phyloP scores from a whole-genome alignment of 148 eudicot species.

The Cornus suecica region DNA sequence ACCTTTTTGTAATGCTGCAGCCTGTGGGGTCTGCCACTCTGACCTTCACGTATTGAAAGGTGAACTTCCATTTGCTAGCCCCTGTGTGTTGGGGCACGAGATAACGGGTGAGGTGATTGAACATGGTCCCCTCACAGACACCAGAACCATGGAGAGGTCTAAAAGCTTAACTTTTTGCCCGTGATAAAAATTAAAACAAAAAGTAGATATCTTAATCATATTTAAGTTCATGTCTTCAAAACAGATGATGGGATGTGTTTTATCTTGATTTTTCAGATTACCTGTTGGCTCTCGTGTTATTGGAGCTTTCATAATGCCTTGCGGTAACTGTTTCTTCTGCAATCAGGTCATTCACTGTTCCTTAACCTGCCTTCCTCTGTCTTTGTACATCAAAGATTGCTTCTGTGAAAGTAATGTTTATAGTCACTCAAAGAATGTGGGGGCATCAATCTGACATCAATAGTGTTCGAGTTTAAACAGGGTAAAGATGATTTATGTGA shows the following conservation, averaged over 20 bases:
- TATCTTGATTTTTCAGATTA: constrained; percentile 47
- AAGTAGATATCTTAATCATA: constrained; percentile 1
- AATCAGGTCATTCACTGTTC: constrained; percentile 49
- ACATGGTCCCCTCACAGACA: constrained; percentile 84
- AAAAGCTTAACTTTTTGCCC: not conserved
- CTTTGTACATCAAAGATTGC: not conserved
- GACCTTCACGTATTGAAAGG: constrained; percentile 98
- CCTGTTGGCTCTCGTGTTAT: constrained; percentile 90
- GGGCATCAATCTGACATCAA: not conserved
- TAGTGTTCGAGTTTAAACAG: constrained; percentile 35
- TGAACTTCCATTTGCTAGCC: constrained; percentile 90
- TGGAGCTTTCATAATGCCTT: constrained; percentile 99
- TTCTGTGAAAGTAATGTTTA: not conserved
- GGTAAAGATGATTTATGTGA: constrained; percentile 98
- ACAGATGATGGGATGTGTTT: constrained; percentile 17
- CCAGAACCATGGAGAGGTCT: constrained; percentile 65
- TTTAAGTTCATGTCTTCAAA: not conserved
- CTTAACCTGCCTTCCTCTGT: not conserved
- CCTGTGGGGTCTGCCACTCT: constrained; percentile 99
- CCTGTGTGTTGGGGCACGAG: constrained; percentile 96
- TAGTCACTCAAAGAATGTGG: not conserved
- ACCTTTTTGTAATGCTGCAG: constrained; percentile 36
- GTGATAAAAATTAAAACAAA: not conserved
- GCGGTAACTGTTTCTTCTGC: constrained; percentile 92
- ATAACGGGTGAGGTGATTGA: constrained; percentile 98